Conservation (phyloP, 164 flowering plant species). For the Santalum album region DNA sequence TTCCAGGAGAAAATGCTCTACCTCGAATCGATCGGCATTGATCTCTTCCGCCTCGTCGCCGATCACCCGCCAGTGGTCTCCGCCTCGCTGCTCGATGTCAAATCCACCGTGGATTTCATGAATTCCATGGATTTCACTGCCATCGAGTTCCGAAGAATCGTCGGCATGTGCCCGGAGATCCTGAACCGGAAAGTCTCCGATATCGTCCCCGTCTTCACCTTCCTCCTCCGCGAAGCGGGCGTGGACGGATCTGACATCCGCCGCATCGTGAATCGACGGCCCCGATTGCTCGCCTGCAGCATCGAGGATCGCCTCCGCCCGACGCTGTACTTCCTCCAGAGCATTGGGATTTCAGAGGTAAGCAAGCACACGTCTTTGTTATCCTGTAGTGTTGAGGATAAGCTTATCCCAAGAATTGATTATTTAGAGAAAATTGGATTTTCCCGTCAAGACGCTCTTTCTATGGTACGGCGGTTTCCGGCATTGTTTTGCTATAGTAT, state of each 20-base stretch:
- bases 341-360: conserved; percentile 59
- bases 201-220: conserved; percentile 52
- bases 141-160: conserved; percentile 45
- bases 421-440: conserved; percentile 66
- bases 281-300: conserved; percentile 51
- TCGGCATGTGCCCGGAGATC: conserved; percentile 72
- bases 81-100: conserved; percentile 34
- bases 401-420: conserved; percentile 66
- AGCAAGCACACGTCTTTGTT: conserved; percentile 48
- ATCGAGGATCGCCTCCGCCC: conserved; percentile 72
- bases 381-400: conserved; percentile 71
- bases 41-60: conserved; percentile 42
- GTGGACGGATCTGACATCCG: conserved; percentile 41
- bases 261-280: conserved; percentile 44
- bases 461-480: conserved; percentile 76
- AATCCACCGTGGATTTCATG: conserved; percentile 44
- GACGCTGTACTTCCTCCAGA: conserved; percentile 75
- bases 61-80: conserved; percentile 41
- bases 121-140: conserved; percentile 47
- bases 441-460: conserved; percentile 32
- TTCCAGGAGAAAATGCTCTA: conserved; percentile 66
- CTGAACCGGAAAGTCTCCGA: conserved; percentile 24
- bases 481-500: conserved; percentile 70
- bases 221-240: conserved; percentile 74
- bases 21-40: conserved; percentile 81